Evolutionary conservation across 192 early-diverging fungal species (phyloP).

Genomic region (Chytriomyces sp.): DNA sequence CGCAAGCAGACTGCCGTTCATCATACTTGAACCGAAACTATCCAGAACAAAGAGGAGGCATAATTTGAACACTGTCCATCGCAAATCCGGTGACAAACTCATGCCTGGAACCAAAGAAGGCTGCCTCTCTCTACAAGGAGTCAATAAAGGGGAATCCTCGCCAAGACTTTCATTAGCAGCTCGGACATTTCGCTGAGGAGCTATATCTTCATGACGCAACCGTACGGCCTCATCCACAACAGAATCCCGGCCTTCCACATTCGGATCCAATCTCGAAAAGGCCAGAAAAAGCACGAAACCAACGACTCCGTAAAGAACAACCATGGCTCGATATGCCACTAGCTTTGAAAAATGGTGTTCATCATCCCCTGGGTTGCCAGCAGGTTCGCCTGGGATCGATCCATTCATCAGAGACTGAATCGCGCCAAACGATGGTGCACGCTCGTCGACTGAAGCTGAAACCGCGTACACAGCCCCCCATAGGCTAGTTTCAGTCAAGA

Average conservation of each 20-base stretch:
- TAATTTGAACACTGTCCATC: constrained; percentile 17
- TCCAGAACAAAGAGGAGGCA: constrained; percentile 30
- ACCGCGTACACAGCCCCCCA: too few relatives aligned
- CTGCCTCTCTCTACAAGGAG: neutral
- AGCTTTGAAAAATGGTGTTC: constrained; percentile 9
- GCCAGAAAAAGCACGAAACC: constrained; percentile 15
- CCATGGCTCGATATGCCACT: constrained; percentile 23
- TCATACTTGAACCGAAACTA: constrained; percentile 22
- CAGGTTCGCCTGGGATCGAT: too few relatives aligned
- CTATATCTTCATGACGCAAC: too few relatives aligned
- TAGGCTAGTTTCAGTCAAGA: constrained; percentile 7
- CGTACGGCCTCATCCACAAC: too few relatives aligned
- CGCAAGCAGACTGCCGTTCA: constrained; percentile 31
- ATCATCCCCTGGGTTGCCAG: too few relatives aligned
- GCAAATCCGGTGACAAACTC: constrained; percentile 3
- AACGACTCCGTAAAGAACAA: constrained; percentile 14
- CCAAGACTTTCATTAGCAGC: neutral
- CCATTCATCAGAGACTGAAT: too few relatives aligned
- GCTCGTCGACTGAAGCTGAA: neutral
- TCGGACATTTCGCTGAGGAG: too few relatives aligned
- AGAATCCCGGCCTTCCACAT: too few relatives aligned
- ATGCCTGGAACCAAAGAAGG: neutral
- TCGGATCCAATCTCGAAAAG: too few relatives aligned
- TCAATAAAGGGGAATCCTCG: neutral
- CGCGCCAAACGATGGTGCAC: too few relatives aligned